Base-by-base conservation (phyloP, 345 rosid species). In the Gossypium sturtianum region DNA sequence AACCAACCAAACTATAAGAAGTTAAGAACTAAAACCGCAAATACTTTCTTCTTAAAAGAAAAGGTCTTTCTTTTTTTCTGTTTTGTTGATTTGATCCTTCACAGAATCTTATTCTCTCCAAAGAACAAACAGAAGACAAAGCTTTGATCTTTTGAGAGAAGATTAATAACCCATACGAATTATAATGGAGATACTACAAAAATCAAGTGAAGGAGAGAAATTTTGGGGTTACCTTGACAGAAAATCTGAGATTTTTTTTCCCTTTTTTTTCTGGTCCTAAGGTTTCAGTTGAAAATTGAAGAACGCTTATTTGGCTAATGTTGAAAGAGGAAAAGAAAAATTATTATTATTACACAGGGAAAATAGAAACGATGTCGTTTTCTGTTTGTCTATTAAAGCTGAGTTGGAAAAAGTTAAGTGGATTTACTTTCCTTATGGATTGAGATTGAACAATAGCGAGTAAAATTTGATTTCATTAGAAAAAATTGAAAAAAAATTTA, bases 191-290 rank as follows among this genome's bases (percentile, higher is more conserved):
- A n/a, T 11, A 65, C 17, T 43, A n/a, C 19, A 43, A 43, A 65
- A 8, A 64, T 9, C 23, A 43, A 65, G 27, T 65, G 12, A 43
- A 43, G 41, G 15, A 25, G 11, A 65, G 27, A 65, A 19, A 65
- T 10, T 65, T 65, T 19, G 38, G 51, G 27, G 27, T 65, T 65
- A 65, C 69, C 69, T 65, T 65, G 27, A 65, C 13, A 64, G 68
- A 65, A 10, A 10, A 12, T 34, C 47, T 1, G 9, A 15, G 41
- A 5, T 4, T 7, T 57, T 7, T 0, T n/a, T 15, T 60, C 7
- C 9, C 0, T 43, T 65, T 19, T 19, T 65, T 16, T 22, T 57
- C 27, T 57, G 62, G 34, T 13, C 25, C 13, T 25, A 19, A 41
- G 69, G 44, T 65, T 43, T 63, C 27, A 19, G 69, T 65, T n/a